A percentile compares a stretch with the other conserved stretches of the same genome.
These are phyloP conservation scores for Chlorociboria aeruginascens DNA, from an alignment of 495 filamentous ascomycete genomes.

Conservation along the genomic window DNA sequence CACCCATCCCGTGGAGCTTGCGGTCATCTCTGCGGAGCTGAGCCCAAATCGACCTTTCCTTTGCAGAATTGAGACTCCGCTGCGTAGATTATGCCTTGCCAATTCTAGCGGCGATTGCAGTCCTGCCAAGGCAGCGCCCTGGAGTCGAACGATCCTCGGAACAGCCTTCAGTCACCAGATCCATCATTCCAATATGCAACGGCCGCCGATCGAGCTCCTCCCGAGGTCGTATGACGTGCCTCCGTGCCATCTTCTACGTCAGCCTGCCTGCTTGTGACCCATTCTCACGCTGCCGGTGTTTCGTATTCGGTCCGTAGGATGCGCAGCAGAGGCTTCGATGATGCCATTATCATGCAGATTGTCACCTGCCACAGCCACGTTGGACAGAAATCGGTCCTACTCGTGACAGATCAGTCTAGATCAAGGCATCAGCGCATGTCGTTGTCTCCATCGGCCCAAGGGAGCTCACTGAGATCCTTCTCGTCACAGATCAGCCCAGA, in stretches of 20 bases:
- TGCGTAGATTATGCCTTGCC: conserved; percentile 3
- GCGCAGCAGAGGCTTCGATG: conserved; percentile 1
- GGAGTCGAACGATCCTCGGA: conserved; percentile 8
- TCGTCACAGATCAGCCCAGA: background rate
- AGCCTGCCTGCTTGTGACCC: background rate
- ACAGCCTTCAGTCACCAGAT: background rate
- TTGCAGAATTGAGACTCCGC: conserved; percentile 3
- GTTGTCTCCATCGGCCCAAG: background rate
- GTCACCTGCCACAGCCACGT: conserved; percentile 5
- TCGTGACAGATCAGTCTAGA: conserved; percentile 9
- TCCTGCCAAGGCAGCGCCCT: conserved; percentile 10
- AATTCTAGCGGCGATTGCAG: conserved; percentile 6
- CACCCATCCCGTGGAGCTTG: no score
- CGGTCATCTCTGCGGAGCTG: no score
- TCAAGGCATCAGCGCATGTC: conserved; percentile 1
- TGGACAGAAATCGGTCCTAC: conserved; percentile 8
- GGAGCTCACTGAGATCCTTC: conserved; percentile 1
- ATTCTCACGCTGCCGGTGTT: background rate
- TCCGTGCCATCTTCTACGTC: no score
- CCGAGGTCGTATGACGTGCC: no score
- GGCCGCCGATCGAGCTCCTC: no score
- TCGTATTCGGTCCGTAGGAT: conserved; percentile 3
- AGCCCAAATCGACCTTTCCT: background rate
- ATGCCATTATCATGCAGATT: background rate
- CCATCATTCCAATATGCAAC: no score